phyloP scores from a whole-genome alignment of 2,329 filamentous ascomycete species.

The Rhexocercosporidium sp. region DNA sequence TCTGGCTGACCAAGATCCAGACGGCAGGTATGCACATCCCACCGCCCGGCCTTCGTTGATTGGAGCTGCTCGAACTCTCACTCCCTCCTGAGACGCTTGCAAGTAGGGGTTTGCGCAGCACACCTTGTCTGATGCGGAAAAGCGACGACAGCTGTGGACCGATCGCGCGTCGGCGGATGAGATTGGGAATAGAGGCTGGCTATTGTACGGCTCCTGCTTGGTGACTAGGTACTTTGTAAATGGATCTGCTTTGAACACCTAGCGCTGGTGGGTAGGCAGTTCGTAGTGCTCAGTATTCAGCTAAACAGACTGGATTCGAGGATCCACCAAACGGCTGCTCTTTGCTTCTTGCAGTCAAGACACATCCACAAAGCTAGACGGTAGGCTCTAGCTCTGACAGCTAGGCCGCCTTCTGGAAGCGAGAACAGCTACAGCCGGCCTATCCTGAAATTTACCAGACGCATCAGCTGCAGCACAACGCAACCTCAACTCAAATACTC shows the following conservation, averaged over 20 bases:
- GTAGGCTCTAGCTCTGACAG: neutral
- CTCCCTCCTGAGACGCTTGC: constrained; percentile 29
- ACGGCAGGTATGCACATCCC: constrained; percentile 20
- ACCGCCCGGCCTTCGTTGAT: constrained; percentile 11
- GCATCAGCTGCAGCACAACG: constrained; percentile 1
- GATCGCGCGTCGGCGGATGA: constrained; percentile 16
- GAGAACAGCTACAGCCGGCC: neutral
- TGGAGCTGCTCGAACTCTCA: constrained; percentile 16
- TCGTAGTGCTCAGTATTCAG: neutral
- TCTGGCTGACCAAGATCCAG: constrained; percentile 32
- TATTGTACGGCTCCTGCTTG: neutral
- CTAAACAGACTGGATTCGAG: neutral
- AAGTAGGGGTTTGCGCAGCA: constrained; percentile 23
- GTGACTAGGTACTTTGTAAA: neutral
- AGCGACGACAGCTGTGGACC: constrained; percentile 17
- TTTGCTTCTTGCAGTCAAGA: neutral
- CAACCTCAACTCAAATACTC: constrained; percentile 1
- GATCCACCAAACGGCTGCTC: neutral
- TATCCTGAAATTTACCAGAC: neutral
- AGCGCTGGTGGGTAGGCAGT: neutral
- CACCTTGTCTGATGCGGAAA: constrained; percentile 29
- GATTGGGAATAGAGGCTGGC: constrained; percentile 20
- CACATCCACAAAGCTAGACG: neutral
- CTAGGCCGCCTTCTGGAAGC: neutral
- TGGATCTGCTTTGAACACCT: neutral